A percentile compares a stretch with the other conserved stretches of the same genome.
phyloP scores from a whole-genome alignment of 345 rosid species.

The Lagerstroemia speciosa region DNA sequence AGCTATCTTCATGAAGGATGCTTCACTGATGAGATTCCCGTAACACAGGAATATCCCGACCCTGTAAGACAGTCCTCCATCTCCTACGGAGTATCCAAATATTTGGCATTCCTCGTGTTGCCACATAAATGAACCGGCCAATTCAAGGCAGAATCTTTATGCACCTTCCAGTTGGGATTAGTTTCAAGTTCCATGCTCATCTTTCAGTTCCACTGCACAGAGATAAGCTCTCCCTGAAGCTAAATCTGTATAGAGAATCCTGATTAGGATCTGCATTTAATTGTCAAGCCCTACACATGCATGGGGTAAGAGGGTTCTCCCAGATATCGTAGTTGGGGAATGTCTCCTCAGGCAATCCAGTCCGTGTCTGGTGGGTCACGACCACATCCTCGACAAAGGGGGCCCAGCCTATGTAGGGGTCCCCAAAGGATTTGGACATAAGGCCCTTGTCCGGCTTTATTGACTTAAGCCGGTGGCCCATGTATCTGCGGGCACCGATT shows the following conservation, averaged over 20 bases:
- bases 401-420: constrained; percentile 98
- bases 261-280: neutral
- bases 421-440: constrained; percentile 97
- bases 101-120: neutral
- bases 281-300: constrained; percentile 92
- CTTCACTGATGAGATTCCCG: neutral
- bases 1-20: neutral
- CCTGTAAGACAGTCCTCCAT: neutral
- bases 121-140: neutral
- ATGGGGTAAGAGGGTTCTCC: constrained; percentile 99
- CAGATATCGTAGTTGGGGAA: constrained; percentile 98
- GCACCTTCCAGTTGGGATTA: neutral
- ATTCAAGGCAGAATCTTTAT: neutral
- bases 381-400: constrained; percentile 96
- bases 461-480: constrained; percentile 92
- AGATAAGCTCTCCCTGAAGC: neutral
- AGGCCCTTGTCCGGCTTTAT: constrained; percentile 98
- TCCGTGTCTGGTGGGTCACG: constrained; percentile 87
- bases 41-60: neutral
- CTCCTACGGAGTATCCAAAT: neutral
- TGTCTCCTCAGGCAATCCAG: constrained; percentile 98
- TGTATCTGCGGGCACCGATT: constrained; percentile 89
- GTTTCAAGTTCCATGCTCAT: neutral
- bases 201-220: neutral
- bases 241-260: neutral